Evolutionary conservation across 306 rosid genomes (phyloP), one percentile per base, ranked within the genome.

Genomic region (Gynostemma pentaphyllum): DNA sequence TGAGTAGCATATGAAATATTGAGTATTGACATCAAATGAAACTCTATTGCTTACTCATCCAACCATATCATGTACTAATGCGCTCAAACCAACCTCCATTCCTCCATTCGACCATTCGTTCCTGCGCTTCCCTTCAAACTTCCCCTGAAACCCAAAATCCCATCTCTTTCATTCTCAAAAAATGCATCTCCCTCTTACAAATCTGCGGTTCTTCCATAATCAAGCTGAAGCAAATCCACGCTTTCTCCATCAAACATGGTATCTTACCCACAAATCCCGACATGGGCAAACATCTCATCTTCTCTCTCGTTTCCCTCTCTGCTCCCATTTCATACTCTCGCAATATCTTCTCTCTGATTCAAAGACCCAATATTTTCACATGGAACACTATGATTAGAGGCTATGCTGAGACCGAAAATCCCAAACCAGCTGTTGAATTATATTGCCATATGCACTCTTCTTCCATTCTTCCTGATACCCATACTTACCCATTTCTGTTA

Each of bases 301-400:
- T 75, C 70, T 24, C 75, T 23, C 24, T 51, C 23, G 83, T 79
- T 5, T 68, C 80, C 16, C 75, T 79, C 42, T 68, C 77, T 3
- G 54, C 77, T 3, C 77, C 83, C 0, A 72, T 79, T 75, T 11
- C 64, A 9, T 79, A 71, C 32, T 46, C 80, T 0, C 68, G 67
- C 46, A 63, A 4, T 2, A 45, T 79, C 15, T 79, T 79, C 48
- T 52, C 74, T 24, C 79, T 55, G 34, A 57, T 71, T 59, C 54
- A 29, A 34, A 28, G 28, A 11, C 72, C 80, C 41, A 73, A 79
- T 37, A 62, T 75, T 13, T 79, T 75, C 75, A 75, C 80, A 7
- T 79, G 72, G 72, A 79, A 75, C 73, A 71, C 80, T 70, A 72
- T 79, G 78, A 68, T 79, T 10, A 71, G 77, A 68, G 83, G 80